These are phyloP conservation scores for Rhynchosporium agropyri DNA, from an alignment of 2,329 filamentous ascomycete species.

Conservation along the genomic window DNA sequence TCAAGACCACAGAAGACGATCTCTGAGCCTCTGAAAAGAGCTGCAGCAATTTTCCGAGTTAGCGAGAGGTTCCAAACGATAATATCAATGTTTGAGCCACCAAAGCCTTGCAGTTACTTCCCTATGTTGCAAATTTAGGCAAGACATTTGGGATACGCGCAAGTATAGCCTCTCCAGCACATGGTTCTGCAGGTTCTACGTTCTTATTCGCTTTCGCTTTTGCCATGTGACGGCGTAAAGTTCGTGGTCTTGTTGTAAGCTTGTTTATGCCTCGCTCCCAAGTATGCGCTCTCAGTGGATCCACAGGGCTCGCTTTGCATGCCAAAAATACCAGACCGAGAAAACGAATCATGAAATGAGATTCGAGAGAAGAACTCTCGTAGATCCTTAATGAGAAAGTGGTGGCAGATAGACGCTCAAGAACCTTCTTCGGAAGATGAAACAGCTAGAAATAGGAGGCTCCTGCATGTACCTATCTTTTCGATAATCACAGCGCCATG, in stretches of 20 bases:
- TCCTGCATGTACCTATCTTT: background rate
- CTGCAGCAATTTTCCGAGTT: background rate
- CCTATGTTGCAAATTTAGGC: background rate
- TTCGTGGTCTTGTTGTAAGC: slow-evolving; percentile 10
- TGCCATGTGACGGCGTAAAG: slow-evolving; percentile 6
- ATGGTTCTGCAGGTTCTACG: background rate
- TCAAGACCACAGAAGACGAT: too few species aligned
- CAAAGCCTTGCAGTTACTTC: background rate
- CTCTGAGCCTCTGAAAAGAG: too few species aligned
- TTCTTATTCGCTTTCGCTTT: slow-evolving; percentile 2
- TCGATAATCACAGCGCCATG: background rate
- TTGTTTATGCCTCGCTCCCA: background rate
- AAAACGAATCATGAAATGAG: background rate
- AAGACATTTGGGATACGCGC: background rate
- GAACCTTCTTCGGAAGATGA: slow-evolving; percentile 5
- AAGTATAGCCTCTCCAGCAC: slow-evolving; percentile 7
- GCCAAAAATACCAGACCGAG: slow-evolving; percentile 8
- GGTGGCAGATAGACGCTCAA: slow-evolving; percentile 9
- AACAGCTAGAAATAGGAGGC: slow-evolving; percentile 4
- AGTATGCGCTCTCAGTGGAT: background rate
- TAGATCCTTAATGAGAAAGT: background rate
- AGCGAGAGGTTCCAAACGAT: too few species aligned
- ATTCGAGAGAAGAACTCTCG: background rate
- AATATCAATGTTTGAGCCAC: background rate
- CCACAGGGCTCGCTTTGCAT: slow-evolving; percentile 9